Base-by-base conservation (phyloP, 495 filamentous ascomycete species). In the Annulohypoxylon moriforme region DNA sequence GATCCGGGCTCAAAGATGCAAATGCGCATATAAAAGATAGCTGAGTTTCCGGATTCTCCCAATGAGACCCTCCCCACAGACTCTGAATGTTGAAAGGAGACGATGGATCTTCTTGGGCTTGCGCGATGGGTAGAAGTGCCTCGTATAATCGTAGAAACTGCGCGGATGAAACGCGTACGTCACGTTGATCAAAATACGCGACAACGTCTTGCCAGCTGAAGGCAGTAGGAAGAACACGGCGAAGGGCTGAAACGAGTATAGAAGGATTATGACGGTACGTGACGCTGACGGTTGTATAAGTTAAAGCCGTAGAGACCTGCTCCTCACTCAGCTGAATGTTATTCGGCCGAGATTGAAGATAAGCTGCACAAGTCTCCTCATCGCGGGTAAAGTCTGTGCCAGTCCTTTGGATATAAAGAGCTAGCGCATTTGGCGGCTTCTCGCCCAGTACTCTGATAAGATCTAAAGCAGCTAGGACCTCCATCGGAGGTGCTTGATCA, bases 1-100 rank as follows among this genome's bases (percentile, higher is more conserved):
- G 87, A 9, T 93, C 89, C 2, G 89, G 86, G 52, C 82, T 83
- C 50, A 91, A 81, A 1, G 89, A 89, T 0, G 92, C 82, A 75
- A 92, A 98, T 7, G 94, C 93, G 64, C 89, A 90, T 40, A 98
- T 83, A 75, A 99, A 96, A 13, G 93, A 96, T 58, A 98, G 86
- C 64, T 98, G 96, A 0, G 96, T 92, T 49, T 94, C 88, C 18
- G 89, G 87, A 59, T 96, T 85, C 52, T 92, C 87, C 96, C 96
- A 98, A 49, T 89, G 85, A 24, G 76, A 65, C 34, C 94, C 95
- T 64, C 94, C 93, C 96, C 95, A 98, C 24, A 99, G 85, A 38
- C 85, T 87, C 78, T 97, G 91, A 49, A 97, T 88, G 78, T 97
- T 90, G 75, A 88, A 80, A 18, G 66, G 65, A 1, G 77, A 64